Percentiles rank a stretch among this genome's conserved stretches.
These are phyloP conservation scores for Fusarium xylarioides DNA, from an alignment of 2,329 filamentous ascomycete genomes.

Conservation along the genomic window DNA sequence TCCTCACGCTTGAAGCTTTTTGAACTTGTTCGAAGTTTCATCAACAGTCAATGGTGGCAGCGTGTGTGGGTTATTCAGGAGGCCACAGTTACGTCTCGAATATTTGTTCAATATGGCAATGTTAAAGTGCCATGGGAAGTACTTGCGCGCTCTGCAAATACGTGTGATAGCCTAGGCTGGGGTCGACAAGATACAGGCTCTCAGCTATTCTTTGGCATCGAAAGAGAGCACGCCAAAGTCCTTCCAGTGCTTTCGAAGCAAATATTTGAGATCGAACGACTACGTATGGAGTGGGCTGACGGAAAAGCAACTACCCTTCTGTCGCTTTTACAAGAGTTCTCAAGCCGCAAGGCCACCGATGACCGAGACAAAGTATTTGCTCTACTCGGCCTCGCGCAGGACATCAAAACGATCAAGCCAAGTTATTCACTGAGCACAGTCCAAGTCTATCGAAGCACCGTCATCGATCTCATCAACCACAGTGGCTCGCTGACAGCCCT, in stretches of 20 bases:
- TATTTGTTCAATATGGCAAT: not conserved
- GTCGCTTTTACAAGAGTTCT: not conserved
- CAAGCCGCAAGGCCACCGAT: not conserved
- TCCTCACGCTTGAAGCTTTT: not conserved
- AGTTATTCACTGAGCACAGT: not conserved
- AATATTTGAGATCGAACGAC: fast-evolving
- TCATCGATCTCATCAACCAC: not conserved
- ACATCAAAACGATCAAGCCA: not conserved
- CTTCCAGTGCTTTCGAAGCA: not conserved
- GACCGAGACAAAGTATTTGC: not conserved
- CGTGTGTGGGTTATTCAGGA: not conserved
- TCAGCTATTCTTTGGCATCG: not conserved
- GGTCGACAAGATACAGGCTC: not conserved
- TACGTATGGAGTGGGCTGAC: not conserved
- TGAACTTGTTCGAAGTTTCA: not conserved
- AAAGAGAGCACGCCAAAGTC: not conserved
- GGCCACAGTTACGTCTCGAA: not conserved
- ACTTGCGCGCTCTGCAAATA: not conserved
- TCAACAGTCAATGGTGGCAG: not conserved
- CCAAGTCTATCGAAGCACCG: not conserved
- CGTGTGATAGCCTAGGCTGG: not conserved
- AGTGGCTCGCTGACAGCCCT: not conserved
- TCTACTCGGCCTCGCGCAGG: not conserved
- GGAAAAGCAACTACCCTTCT: fast-evolving
- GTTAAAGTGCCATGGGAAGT: not conserved